Conservation (phyloP, 2,329 filamentous ascomycete species). For the Ustulina deusta region DNA sequence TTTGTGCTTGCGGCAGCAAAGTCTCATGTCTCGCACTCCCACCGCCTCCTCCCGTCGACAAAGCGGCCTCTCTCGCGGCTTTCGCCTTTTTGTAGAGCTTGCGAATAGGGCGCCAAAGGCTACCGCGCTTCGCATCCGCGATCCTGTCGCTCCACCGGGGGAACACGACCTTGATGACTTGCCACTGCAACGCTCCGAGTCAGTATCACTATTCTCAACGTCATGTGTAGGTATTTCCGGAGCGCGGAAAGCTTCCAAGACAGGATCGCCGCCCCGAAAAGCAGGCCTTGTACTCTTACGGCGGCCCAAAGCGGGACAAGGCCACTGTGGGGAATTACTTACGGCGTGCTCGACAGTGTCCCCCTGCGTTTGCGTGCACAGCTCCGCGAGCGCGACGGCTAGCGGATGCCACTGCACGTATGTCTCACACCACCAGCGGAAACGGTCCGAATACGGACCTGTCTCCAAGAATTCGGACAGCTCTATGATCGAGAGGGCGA, state of each 20-base stretch:
- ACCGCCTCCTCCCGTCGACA: conserved; percentile 28
- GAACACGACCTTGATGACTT: conserved; percentile 60
- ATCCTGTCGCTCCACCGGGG: conserved; percentile 58
- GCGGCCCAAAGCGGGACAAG: neutral
- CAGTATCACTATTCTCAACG: neutral
- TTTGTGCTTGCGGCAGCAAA: neutral
- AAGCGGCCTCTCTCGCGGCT: conserved; percentile 53
- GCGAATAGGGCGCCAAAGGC: conserved; percentile 66
- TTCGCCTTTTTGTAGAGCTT: conserved; percentile 65
- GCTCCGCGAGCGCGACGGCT: conserved; percentile 64
- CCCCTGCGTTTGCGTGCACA: conserved; percentile 62
- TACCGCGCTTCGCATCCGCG: conserved; percentile 62
- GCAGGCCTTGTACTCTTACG: neutral
- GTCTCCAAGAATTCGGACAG: conserved; percentile 49
- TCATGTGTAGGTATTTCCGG: neutral
- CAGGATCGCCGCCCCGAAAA: neutral
- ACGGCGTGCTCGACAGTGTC: conserved; percentile 59
- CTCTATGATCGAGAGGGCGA: conserved; percentile 61
- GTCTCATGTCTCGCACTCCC: neutral
- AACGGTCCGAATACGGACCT: conserved; percentile 54
- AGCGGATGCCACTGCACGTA: conserved; percentile 69
- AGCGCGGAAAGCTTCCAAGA: neutral
- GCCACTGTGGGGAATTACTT: neutral
- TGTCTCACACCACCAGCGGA: conserved; percentile 61
- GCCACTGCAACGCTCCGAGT: conserved; percentile 53